Evolutionary conservation across 768 basidiomycete genomes (phyloP).

Genomic region (Sporobolomyces roseus): DNA sequence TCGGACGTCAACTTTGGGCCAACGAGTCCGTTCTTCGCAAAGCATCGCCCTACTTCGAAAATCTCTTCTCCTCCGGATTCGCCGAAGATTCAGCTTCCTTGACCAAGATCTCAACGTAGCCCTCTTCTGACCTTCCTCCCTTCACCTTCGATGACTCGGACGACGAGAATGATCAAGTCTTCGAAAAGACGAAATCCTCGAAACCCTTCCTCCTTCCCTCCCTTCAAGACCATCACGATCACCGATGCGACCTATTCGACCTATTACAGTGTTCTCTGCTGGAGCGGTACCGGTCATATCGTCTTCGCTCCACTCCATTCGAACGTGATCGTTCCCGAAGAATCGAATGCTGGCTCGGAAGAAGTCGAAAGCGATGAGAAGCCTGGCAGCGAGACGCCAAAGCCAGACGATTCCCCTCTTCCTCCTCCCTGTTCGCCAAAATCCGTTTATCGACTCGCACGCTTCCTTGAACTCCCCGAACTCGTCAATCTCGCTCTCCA

Average conservation of each 20-base stretch:
- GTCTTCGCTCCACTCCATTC: slow-evolving; percentile 1
- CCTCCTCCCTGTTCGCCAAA: too few relatives aligned
- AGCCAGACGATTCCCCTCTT: too few relatives aligned
- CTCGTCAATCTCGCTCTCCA: background rate
- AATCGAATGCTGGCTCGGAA: too few relatives aligned
- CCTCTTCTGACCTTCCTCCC: background rate
- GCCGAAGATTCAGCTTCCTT: background rate
- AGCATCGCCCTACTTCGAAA: slow-evolving; percentile 11
- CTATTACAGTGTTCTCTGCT: slow-evolving; percentile 9
- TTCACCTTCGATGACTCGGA: slow-evolving; percentile 19
- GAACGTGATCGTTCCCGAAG: background rate
- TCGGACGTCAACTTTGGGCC: background rate
- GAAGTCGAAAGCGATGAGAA: too few relatives aligned
- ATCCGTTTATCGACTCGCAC: too few relatives aligned
- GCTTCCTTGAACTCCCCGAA: too few relatives aligned
- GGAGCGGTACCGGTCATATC: slow-evolving; percentile 4
- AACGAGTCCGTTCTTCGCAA: background rate
- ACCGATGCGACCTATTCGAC: background rate
- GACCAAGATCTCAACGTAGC: background rate
- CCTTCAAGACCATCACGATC: slow-evolving; percentile 2
- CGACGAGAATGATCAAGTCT: slow-evolving; percentile 2
- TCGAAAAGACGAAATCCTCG: too few relatives aligned
- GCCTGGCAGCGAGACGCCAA: too few relatives aligned
- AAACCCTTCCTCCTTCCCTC: background rate
- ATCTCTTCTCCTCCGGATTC: slow-evolving; percentile 2